These are phyloP conservation scores for Podila clonocystis DNA, from an alignment of 192 early-diverging fungal genomes.

Conservation along the genomic window DNA sequence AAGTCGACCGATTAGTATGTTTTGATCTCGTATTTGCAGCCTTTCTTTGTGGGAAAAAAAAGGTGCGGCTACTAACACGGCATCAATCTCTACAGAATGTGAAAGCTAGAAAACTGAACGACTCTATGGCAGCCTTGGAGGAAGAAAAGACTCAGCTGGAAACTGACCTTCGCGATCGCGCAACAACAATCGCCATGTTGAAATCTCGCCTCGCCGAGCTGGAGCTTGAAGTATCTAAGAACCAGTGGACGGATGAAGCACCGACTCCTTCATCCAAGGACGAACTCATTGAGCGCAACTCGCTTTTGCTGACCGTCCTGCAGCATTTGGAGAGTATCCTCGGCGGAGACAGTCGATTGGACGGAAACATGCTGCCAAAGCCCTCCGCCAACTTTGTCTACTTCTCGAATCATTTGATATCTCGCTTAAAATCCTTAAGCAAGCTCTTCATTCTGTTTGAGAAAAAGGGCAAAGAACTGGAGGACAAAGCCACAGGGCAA, in stretches of 20 bases:
- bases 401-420: slow-evolving; percentile 49
- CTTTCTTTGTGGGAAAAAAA: neutral
- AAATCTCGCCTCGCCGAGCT: slow-evolving; percentile 38
- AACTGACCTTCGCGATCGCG: slow-evolving; percentile 42
- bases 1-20: slow-evolving; percentile 53
- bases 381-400: slow-evolving; percentile 50
- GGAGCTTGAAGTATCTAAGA: slow-evolving; percentile 33
- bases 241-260: slow-evolving; percentile 19
- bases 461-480: slow-evolving; percentile 48
- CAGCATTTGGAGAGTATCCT: slow-evolving; percentile 52
- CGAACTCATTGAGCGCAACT: slow-evolving; percentile 54
- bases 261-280: slow-evolving; percentile 15
- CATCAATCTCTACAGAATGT: slow-evolving; percentile 7
- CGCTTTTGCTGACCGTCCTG: slow-evolving; percentile 46
- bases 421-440: slow-evolving; percentile 50
- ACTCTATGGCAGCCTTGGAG: slow-evolving; percentile 37
- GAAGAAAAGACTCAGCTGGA: slow-evolving; percentile 36
- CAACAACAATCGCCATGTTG: slow-evolving; percentile 45
- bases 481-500: slow-evolving; percentile 46
- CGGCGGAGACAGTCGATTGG: slow-evolving; percentile 42
- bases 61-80: neutral
- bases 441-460: slow-evolving; percentile 49
- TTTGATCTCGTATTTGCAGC: neutral
- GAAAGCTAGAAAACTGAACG: slow-evolving; percentile 43
- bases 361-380: slow-evolving; percentile 46